Conservation (phyloP, 148 eudicot genomes). For the Selenicereus undatus region DNA sequence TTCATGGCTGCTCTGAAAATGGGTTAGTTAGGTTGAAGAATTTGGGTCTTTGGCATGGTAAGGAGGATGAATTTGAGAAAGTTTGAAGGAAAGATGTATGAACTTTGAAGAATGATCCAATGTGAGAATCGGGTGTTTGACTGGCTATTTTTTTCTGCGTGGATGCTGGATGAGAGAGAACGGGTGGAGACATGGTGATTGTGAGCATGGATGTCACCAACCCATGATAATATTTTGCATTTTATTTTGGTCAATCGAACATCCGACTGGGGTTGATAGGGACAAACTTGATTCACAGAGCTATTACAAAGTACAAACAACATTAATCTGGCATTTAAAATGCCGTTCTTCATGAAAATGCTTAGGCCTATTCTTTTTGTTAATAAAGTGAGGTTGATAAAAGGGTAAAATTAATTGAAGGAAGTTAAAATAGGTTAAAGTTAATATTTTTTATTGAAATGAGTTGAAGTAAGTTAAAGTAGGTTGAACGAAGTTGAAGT, state of each 20-base stretch:
- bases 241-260: background rate
- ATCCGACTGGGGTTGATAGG: background rate
- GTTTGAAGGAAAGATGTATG: background rate
- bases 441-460: no score
- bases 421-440: no score
- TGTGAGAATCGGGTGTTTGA: background rate
- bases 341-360: no score
- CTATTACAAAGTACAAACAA: no score
- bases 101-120: background rate
- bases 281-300: no score
- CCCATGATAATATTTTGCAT: background rate
- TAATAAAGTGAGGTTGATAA: no score
- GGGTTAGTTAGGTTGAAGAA: background rate
- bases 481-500: no score
- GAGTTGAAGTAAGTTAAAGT: no score
- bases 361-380: no score
- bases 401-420: no score
- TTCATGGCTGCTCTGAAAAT: slow-evolving; percentile 6
- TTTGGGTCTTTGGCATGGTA: background rate
- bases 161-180: background rate
- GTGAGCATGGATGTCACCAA: background rate
- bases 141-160: background rate
- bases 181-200: background rate
- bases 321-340: no score
- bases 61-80: background rate